Percentiles rank a stretch among this genome's conserved stretches.
These are phyloP conservation scores for Parmelia sp. DNA, from an alignment of 495 filamentous ascomycete genomes.

Conservation along the genomic window DNA sequence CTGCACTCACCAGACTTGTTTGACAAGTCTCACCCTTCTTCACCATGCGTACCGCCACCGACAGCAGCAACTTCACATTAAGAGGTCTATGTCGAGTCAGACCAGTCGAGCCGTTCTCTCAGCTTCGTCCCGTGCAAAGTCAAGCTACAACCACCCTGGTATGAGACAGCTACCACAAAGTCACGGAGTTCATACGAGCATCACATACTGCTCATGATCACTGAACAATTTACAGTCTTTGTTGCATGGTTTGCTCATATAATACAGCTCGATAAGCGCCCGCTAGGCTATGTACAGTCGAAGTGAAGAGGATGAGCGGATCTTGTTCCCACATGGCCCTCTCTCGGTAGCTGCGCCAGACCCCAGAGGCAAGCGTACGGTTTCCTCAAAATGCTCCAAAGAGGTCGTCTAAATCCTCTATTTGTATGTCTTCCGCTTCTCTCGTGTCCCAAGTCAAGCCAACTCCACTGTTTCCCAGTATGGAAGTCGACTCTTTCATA, in stretches of 20 bases:
- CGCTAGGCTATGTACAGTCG: slow-evolving; percentile 13
- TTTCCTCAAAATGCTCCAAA: slow-evolving; percentile 59
- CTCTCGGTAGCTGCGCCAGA: background rate
- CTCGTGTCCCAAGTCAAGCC: slow-evolving; percentile 38
- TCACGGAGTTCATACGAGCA: background rate
- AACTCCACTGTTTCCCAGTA: slow-evolving; percentile 39
- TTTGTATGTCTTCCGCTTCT: slow-evolving; percentile 75
- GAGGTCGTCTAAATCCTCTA: slow-evolving; percentile 89
- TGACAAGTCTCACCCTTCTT: background rate
- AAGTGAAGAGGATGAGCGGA: slow-evolving; percentile 12
- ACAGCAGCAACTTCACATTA: background rate
- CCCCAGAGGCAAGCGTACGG: background rate
- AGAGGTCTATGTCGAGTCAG: background rate
- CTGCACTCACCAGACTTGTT: background rate
- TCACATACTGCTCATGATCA: background rate
- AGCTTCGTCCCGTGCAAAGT: background rate
- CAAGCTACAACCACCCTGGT: background rate
- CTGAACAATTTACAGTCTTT: background rate
- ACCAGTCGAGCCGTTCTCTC: background rate
- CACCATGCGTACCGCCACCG: background rate
- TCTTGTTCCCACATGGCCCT: background rate
- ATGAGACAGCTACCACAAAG: background rate
- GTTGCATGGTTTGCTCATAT: slow-evolving; percentile 3
- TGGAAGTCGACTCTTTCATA: slow-evolving; percentile 39
- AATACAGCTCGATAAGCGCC: slow-evolving; percentile 12